Base-by-base conservation (phyloP, 2,329 filamentous ascomycete genomes). In the Aspergillus ibericus region DNA sequence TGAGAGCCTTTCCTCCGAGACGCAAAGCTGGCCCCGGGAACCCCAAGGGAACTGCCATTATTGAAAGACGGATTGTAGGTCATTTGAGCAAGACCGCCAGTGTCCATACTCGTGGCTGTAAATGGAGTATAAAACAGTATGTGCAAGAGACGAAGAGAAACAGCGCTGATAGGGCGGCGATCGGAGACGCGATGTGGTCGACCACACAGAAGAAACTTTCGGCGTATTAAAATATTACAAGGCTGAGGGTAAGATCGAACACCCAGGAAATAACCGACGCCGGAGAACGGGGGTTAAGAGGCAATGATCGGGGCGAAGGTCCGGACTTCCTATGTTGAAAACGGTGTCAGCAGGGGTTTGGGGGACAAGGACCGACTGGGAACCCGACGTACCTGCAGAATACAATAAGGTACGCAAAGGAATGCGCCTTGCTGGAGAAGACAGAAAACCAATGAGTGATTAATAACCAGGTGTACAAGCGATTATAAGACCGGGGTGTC, bases 61-160 rank as follows among this genome's bases (percentile, higher is more conserved):
- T 85, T 82, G 76, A 89, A 83, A 75, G 84, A 80, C 77, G 90
- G 90, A 77, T 88, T 91, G 83, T 92, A 93, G 82, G 92, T 91
- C 93, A 98, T 98, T 85, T 96, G 92, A 95, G 92, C 89, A 83
- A 96, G 91, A 95, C 92, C 92, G 85, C 93, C 93, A 86, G 93
- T 88, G 93, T 96, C 90, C 89, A 96, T 78, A 74, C 76, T 77
- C 76, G 69, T 67, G 53, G 60, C 72, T 62, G 58, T 70, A 56
- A 60, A 69, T 59, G 53, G 60, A 60, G 59, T 58, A 61, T 54
- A 66, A 59, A 57, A 57, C 62, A 63, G 60, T 71, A 73, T 72
- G 68, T 72, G 70, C 69, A 72, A 65, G 38, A 59, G 58, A 54
- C 49, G 57, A 60, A 55, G 50, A 59, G 51, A 48, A 58, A 50